phyloP scores from a whole-genome alignment of 2,329 filamentous ascomycete species.

The Tetracladium maxilliforme region DNA sequence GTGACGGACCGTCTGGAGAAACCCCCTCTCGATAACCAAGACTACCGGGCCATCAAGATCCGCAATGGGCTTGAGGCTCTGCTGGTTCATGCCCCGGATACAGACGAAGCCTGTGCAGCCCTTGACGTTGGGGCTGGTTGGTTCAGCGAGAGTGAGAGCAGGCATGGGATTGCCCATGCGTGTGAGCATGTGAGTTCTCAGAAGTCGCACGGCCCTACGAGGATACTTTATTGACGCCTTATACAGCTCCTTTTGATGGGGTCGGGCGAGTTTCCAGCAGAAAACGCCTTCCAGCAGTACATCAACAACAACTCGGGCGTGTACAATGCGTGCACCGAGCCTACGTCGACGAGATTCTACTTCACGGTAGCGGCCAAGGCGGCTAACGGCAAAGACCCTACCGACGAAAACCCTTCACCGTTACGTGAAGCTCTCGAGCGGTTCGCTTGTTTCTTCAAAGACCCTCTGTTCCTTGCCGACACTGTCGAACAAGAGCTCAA shows the following conservation, averaged over 20 bases:
- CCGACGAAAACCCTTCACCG: conserved; percentile 17
- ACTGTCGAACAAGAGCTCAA: conserved; percentile 51
- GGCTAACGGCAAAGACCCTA: background rate
- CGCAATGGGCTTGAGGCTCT: conserved; percentile 53
- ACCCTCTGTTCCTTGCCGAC: conserved; percentile 49
- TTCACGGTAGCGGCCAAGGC: conserved; percentile 2
- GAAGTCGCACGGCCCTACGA: conserved; percentile 58
- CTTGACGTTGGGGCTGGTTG: conserved; percentile 58
- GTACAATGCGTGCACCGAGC: conserved; percentile 2
- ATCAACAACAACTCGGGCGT: conserved; percentile 1
- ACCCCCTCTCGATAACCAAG: conserved; percentile 47
- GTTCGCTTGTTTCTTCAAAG: conserved; percentile 57
- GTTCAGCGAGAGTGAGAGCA: conserved; percentile 50
- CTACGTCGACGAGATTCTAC: conserved; percentile 3
- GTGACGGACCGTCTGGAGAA: conserved; percentile 44
- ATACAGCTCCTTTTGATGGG: background rate
- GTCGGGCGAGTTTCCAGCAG: conserved; percentile 17
- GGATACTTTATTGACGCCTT: conserved; percentile 24
- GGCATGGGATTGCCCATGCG: conserved; percentile 47
- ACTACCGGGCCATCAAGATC: conserved; percentile 50
- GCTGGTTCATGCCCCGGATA: conserved; percentile 53
- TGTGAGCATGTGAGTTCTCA: conserved; percentile 59
- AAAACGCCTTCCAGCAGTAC: conserved; percentile 1
- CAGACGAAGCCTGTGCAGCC: conserved; percentile 55
- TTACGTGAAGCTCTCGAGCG: conserved; percentile 53